Conservation (phyloP, 176 grass and related monocot genomes). For the Oryza punctata region DNA sequence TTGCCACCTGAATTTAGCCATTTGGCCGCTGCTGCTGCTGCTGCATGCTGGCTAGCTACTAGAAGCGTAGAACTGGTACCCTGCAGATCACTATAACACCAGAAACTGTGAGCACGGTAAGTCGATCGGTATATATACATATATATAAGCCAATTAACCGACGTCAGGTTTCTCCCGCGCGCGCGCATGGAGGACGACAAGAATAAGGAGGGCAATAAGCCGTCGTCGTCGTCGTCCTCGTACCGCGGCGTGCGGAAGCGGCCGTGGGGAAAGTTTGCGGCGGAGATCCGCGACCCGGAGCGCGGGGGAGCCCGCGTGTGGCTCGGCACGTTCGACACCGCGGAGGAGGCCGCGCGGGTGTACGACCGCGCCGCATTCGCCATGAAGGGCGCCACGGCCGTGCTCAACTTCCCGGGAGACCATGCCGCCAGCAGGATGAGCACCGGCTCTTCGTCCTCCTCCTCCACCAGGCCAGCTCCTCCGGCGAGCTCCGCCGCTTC, state of each 20-base stretch:
- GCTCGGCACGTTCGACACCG: constrained; percentile 84
- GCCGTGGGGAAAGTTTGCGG: constrained; percentile 81
- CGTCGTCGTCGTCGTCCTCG: not conserved
- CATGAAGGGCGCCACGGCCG: constrained; percentile 62
- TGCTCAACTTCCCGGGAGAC: constrained; percentile 70
- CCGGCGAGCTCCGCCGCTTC: not conserved
- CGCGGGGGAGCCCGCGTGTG: constrained; percentile 64
- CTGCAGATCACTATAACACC: not conserved
- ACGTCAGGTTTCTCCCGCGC: not conserved
- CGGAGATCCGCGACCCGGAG: constrained; percentile 80
- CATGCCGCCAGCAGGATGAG: constrained; percentile 27
- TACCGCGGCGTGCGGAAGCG: constrained; percentile 81
- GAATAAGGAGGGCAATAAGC: constrained; percentile 38
- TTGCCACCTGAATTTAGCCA: not conserved
- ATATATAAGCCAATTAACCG: too few species aligned
- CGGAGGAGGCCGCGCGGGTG: constrained; percentile 73
- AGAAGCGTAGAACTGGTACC: not conserved
- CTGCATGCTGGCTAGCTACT: not conserved
- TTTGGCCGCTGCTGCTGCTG: not conserved
- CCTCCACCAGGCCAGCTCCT: constrained; percentile 29
- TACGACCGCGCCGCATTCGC: constrained; percentile 79
- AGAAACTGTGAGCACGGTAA: not conserved
- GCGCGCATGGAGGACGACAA: constrained; percentile 47
- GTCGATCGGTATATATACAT: not conserved
- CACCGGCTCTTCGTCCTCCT: constrained; percentile 28